Percentiles rank a stretch among this genome's conserved stretches.
Evolutionary conservation across 1,284 basidiomycete species (phyloP).

Genomic region (Exobasidium cylindrosporum): DNA sequence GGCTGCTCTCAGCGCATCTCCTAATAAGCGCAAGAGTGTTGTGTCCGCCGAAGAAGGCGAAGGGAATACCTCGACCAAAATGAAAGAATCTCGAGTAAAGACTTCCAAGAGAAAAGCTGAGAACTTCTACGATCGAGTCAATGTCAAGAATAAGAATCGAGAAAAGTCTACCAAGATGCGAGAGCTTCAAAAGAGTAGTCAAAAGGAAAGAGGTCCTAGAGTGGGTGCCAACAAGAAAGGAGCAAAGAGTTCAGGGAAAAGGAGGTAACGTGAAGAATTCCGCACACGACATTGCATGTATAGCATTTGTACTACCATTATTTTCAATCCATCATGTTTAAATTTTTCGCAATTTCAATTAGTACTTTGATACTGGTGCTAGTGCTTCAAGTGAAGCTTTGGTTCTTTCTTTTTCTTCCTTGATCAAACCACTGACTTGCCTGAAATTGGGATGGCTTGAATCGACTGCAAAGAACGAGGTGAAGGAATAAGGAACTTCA

Average conservation of each 20-base stretch:
- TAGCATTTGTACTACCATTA: background rate
- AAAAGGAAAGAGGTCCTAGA: background rate
- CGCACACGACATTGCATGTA: background rate
- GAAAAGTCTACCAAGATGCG: conserved; percentile 23
- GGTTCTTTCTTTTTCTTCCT: conserved; percentile 44
- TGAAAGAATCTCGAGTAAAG: conserved; percentile 44
- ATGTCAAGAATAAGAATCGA: conserved; percentile 56
- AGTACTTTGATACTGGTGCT: background rate
- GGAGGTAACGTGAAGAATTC: background rate
- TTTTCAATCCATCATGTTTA: background rate
- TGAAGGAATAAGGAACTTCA: background rate
- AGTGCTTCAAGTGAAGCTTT: conserved; percentile 27
- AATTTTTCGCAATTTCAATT: background rate
- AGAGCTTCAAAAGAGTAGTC: conserved; percentile 15
- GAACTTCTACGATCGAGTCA: conserved; percentile 73
- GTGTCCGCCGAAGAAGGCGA: conserved; percentile 44
- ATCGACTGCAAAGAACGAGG: conserved; percentile 58
- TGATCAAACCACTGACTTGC: conserved; percentile 67
- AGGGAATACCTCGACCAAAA: conserved; percentile 27
- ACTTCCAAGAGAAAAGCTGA: conserved; percentile 69
- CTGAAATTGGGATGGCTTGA: conserved; percentile 70
- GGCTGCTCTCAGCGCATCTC: conserved; percentile 23
- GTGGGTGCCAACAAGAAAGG: conserved; percentile 10
- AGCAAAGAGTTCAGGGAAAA: background rate
- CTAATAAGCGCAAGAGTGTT: conserved; percentile 33